phyloP scores from a whole-genome alignment of 495 filamentous ascomycete species.

The Rusavskia elegans region DNA sequence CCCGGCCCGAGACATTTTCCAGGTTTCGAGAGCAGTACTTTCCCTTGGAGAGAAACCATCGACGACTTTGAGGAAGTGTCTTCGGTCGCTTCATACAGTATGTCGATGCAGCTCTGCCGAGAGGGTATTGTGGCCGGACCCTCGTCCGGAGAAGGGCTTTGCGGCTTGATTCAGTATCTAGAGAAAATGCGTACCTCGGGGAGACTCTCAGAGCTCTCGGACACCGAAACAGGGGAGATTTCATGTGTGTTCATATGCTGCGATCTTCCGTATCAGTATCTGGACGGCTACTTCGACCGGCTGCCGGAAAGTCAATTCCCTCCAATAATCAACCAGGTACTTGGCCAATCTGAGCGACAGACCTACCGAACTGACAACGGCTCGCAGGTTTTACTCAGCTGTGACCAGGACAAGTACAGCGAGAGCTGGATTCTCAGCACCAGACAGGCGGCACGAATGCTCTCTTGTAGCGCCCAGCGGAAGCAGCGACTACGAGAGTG shows the following conservation, averaged over 20 bases:
- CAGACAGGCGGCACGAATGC: slow-evolving; percentile 3
- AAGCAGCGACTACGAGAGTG: not conserved
- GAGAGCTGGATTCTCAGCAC: slow-evolving; percentile 32
- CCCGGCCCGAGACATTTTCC: slow-evolving; percentile 40
- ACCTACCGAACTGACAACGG: not conserved
- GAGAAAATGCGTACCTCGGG: slow-evolving; percentile 27
- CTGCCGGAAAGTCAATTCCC: slow-evolving; percentile 34
- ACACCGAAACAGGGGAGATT: slow-evolving; percentile 19
- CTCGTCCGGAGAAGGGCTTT: slow-evolving; percentile 40
- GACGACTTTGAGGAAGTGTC: slow-evolving; percentile 38
- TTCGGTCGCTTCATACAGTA: slow-evolving; percentile 34
- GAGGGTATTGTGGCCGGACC: slow-evolving; percentile 44
- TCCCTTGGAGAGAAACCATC: slow-evolving; percentile 39
- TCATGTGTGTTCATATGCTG: slow-evolving; percentile 45
- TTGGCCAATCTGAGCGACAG: slow-evolving; percentile 8
- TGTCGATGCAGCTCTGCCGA: slow-evolving; percentile 37
- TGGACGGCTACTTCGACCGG: slow-evolving; percentile 42
- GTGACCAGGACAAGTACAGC: slow-evolving; percentile 36
- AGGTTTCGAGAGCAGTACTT: slow-evolving; percentile 33
- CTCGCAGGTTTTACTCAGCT: slow-evolving; percentile 28
- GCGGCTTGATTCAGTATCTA: slow-evolving; percentile 38
- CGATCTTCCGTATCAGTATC: slow-evolving; percentile 49
- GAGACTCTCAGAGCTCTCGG: slow-evolving; percentile 26
- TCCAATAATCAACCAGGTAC: slow-evolving; percentile 39
- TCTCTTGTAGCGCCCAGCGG: slow-evolving; percentile 8